Base-by-base conservation (phyloP, 352 stramenopile genomes). In the Phytophthora quininea region DNA sequence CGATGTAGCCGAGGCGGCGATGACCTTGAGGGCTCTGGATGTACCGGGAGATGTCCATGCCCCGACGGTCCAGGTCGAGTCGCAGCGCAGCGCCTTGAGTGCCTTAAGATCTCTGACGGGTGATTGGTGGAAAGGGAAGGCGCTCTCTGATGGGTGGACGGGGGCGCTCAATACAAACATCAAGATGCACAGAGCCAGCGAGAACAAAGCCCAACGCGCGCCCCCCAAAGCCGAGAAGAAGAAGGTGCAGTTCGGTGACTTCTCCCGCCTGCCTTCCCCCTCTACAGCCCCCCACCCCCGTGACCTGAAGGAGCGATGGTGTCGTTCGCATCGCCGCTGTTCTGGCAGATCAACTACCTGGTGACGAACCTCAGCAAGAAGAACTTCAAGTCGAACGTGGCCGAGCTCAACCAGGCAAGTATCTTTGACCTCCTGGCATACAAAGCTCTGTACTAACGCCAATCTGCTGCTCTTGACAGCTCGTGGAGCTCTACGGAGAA, bases 321-420 rank as follows among this genome's bases (percentile, higher is more conserved):
- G 70, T 95, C 89, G 69, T 97, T 97, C 72, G 90, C 90, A 67
- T 97, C 91, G 73, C 92, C 92, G 64, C 76, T 97, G 38, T 97
- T 97, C 76, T 98, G 89, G 91, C 92, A 98, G 79, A 98, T 98
- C 66, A 92, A 96, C 65, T 97, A 96, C 71, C 77, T 98, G 57
- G 90, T 98, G 35, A 96, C 86, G 33, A 97, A 96, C 75, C 84
- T 98, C 53, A 97, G 75, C 79, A 98, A 98, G 83, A 97, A 97
- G 62, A 97, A 97, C 75, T 96, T 97, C 76, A 97, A 97, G 79
- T 92, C 88, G 47, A 97, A 93, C 55, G 90, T 97, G 55, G 89
- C 91, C 11, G 92, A 98, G 77, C 82, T 98, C 52, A 97, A 97
- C 65, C 92, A 98, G 90, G 86, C 96, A 35, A 65, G 48, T 24